Base-by-base conservation (phyloP, 164 flowering plant species). In the Brasenia schreberi region DNA sequence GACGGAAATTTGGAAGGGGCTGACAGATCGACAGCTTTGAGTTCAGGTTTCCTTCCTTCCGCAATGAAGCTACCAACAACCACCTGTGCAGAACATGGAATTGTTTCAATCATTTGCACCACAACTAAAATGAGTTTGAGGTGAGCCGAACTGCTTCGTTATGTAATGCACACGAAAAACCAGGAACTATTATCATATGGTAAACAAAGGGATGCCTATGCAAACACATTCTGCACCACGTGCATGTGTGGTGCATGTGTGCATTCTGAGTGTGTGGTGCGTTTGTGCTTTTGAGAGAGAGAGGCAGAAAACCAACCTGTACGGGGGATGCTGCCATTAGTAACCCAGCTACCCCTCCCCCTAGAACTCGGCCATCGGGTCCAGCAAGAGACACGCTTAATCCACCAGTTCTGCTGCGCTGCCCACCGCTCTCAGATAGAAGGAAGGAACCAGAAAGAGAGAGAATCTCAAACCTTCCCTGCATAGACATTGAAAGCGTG, bases 401-500 rank as follows among this genome's bases (percentile, higher is more conserved):
- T 4, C 93, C 96, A 65, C 98, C 98, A 10, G 87, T 86, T 72
- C 96, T 77, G 77, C 86, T 92, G 53, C 88, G 79, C 66, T 83
- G 93, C 43, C 92, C 89, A 17, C 85, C 89, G 76, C 73, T 76
- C 66, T 92, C 96, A 0, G 87, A 73, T 52, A 83, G 80, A 69
- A 84, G 59, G 80, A 84, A 90, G 53, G 98, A 90, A 58, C 98
- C 98, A 73, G 96, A 84, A 18, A 92, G 88, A 10, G 93, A 83
- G 42, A 92, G 80, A 61, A 92, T 87, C 62, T 90, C 96, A 77
- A 85, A 92, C 42, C 96, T 78, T 23, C 98, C 98, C 98, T 92
- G 81, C 71, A 82, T 17, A 23, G 60, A 61, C 18, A 61, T 49
- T 49, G 16, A 9, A 9, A 49, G 39, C 39, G 39, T 33, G 39